Evolutionary conservation across 1,139 yeast genomes (phyloP), one percentile per base, ranked within the genome.

Genomic region (Geotrichum klebahnii): DNA sequence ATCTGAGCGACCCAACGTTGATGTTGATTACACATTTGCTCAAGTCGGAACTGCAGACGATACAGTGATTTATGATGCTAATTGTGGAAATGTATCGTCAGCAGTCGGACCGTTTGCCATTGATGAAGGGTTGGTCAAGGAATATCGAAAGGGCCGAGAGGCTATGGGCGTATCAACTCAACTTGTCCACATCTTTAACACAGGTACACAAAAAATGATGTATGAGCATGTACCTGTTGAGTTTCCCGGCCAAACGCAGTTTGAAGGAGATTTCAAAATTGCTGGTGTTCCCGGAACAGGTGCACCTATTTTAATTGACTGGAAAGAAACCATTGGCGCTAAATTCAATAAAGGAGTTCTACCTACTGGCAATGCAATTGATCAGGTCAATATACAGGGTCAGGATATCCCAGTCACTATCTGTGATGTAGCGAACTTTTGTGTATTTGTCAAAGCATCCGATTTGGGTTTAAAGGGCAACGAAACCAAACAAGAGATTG

Each of bases 321-420:
- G 44, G 44, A 40, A 40, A 20, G 44, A 40, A n/a, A 40, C 44
- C 12, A 26, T 40, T 23, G 44, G 44, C 24, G 44, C 35, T 8
- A 12, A 20, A 8, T 3, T n/a, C 10, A 40, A 40, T 17, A 20
- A 9, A 16, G 44, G 44, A 3, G 19, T 24, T 9, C 22, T 40
- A 14, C 44, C 44, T 9, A 40, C 44, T 3, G 44, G 44, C 4
- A 40, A 24, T 24, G 5, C 24, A 8, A 24, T 28, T 5, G 36
- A 40, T 26, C 3, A 9, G 4, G 28, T 40, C 22, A 17, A 28
- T 16, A 23, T 40, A 4, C 22, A 24, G 16, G 44, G 44, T 14
- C n/a, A 20, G 28, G 35, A 14, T 26, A 26, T 40, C 3, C 22
- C 12, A 24, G 35, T 24, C 5, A 40, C 44, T 12, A 28, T 40